Base-by-base conservation (phyloP, 768 basidiomycete genomes). In the Tephrocybe sp. region DNA sequence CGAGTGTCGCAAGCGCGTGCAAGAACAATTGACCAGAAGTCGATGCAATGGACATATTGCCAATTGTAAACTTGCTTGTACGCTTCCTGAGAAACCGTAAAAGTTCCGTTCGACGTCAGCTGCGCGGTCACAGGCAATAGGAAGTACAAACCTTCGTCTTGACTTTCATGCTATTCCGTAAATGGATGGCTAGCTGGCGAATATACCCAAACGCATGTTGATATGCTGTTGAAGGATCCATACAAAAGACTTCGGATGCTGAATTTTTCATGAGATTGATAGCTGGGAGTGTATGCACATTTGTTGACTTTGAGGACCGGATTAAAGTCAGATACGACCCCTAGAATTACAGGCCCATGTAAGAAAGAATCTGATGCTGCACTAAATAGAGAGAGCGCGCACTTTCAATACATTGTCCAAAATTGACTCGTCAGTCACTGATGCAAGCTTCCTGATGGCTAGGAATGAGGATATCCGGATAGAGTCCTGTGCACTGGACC, bases 241-340 rank as follows among this genome's bases (percentile, higher is more conserved):
- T 69, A 57, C 85, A 87, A 71, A 90, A 99, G 1, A 98, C 73
- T 63, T 97, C 94, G 1, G 91, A 89, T 0, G 95, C 96, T 5
- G 94, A 91, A 67, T 98, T 97, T 69, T 99, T 99, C 93, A 98
- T 96, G 38, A 98, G 72, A 61, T 90, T 96, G 68, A 98, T 89
- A 2, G 90, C 84, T 18, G 96, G 94, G 8, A 98, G 73, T 3
- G 89, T 93, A 68, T 96, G 85, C 2, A 83, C 76, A 43, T 78
- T 90, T n/a, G 93, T 97, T 10, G 86, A 81, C 64, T 93, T 93
- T 40, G 86, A 85, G 5, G 84, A 86, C 24, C 91, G 86, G 41
- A 98, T 82, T 24, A 99, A 74, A 14, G 90, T 81, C 38, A 90
- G 77, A 70, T 99, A 99, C n/a, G 85, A 85, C 56, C 86, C 89